Base-by-base conservation (phyloP, 345 rosid genomes). In the Microcos paniculata region DNA sequence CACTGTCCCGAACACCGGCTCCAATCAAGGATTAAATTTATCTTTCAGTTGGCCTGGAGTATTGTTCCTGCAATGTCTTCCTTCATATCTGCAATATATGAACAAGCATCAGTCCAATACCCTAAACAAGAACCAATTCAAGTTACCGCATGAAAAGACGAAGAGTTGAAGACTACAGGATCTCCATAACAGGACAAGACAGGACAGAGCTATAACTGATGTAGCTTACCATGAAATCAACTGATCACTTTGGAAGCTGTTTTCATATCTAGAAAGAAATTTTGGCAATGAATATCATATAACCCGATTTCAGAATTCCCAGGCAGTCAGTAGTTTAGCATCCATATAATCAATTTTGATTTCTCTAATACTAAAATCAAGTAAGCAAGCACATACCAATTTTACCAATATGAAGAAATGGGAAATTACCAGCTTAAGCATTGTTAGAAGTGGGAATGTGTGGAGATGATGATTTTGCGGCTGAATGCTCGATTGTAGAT, bases 1-100 rank as follows among this genome's bases (percentile, higher is more conserved):
- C 24, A 16, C 3, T 1, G 45, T 33, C 67, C 24, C 33, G 46
- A 58, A 28, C 13, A 10, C 38, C 0, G n/a, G 26, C 35, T 26
- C 4, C 63, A 31, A 58, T 58, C 63, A 26, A 19, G 19, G 33
- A 4, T 62, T 16, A 62, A 16, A 2, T n/a, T n/a, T 7, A 1
- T 66, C 28, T 46, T 80, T 88, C 83, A 89, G 81, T 91, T 91
- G 63, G 87, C 52, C 77, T 91, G 94, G 51, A 90, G 92, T 62
- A 85, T 74, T 87, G 88, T 85, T 78, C 89, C 94, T 63, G 72
- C 80, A 61, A 53, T 85, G 72, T 86, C 85, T 82, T 85, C 93
- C 74, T 84, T 89, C 45, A 62, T 77, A 75, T 79, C 91, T 88
- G 82, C 84, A 58, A 28, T 59, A 76, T 64, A 10, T 19, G 71